Evolutionary conservation across 1,139 yeast species (phyloP), one percentile per base, ranked within the genome.

Genomic region (Candida smagusa): DNA sequence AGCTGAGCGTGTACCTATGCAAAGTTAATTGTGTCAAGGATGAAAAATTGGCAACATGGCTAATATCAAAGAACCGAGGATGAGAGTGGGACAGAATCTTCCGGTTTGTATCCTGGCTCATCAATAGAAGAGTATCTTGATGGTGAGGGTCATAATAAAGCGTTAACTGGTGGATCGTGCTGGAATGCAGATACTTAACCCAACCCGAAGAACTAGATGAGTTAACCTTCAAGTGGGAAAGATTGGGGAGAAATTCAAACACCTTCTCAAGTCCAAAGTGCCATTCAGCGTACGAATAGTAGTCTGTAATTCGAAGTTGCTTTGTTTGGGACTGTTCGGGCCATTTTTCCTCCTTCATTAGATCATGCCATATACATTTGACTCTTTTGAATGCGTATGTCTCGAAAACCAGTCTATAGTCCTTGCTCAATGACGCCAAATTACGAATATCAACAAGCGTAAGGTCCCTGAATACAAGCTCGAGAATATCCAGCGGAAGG

Each of bases 281-380:
- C 70, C 74, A 70, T 42, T 70, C 76, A 4, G 71, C 72, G 42
- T 59, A 65, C 3, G 72, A 57, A 43, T 61, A 62, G 40, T 58
- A 54, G 39, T 65, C 68, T 5, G 55, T 40, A 12, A 70, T 60
- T 5, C 71, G 50, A 13, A 69, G 28, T 31, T 51, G 50, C 26
- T 31, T 23, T 9, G 32, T 28, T 9, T 27, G 30, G 9, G 28
- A 9, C 23, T 9, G 26, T 12, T 23, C 22, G 12, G 26, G 29
- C 31, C 31, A 25, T 11, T n/a, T 9, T 4, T 2, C 46, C 31
- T 7, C 61, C 23, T 6, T 37, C 31, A 13, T 37, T 28, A 65
- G 43, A 27, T 53, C 51, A 28, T 48, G 44, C 76, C 76, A 70
- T 1, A 56, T 53, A 3, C 59, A 49, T 36, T 59, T 59, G 9